Conservation (phyloP, 768 basidiomycete genomes). For the Agrocybe praecox region DNA sequence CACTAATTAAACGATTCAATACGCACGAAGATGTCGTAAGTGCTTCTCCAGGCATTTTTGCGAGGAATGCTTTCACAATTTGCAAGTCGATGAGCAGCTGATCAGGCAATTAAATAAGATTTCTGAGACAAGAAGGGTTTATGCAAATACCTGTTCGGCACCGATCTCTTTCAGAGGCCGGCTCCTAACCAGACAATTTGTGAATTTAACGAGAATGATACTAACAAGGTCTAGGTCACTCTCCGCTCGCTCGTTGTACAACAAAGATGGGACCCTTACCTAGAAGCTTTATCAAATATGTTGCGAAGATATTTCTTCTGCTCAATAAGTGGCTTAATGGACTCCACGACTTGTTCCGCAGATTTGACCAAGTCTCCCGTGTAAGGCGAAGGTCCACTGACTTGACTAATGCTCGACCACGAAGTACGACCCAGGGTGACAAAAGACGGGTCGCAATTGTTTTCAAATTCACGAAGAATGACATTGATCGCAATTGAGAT, state of each 20-base stretch:
- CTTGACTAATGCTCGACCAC: slow-evolving; percentile 81
- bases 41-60: slow-evolving; percentile 80
- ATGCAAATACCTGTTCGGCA: slow-evolving; percentile 78
- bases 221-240: slow-evolving; percentile 36
- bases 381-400: slow-evolving; percentile 86
- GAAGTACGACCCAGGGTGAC: slow-evolving; percentile 73
- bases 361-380: slow-evolving; percentile 74
- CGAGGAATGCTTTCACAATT: slow-evolving; percentile 77
- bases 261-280: slow-evolving; percentile 49
- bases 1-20: slow-evolving; percentile 5
- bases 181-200: slow-evolving; percentile 86
- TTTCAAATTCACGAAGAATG: slow-evolving; percentile 84
- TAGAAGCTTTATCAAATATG: slow-evolving; percentile 91
- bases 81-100: slow-evolving; percentile 86
- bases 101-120: neutral
- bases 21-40: slow-evolving; percentile 56
- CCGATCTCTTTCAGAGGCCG: slow-evolving; percentile 91
- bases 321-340: slow-evolving; percentile 81
- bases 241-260: neutral
- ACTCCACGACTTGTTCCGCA: slow-evolving; percentile 75
- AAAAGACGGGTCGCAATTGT: slow-evolving; percentile 79
- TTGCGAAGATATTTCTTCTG: slow-evolving; percentile 95
- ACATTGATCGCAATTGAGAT: slow-evolving; percentile 82
- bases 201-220: slow-evolving; percentile 84
- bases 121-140: neutral